Evolutionary conservation across 495 filamentous ascomycete species (phyloP).

Genomic region (Trichoderma reesei): DNA sequence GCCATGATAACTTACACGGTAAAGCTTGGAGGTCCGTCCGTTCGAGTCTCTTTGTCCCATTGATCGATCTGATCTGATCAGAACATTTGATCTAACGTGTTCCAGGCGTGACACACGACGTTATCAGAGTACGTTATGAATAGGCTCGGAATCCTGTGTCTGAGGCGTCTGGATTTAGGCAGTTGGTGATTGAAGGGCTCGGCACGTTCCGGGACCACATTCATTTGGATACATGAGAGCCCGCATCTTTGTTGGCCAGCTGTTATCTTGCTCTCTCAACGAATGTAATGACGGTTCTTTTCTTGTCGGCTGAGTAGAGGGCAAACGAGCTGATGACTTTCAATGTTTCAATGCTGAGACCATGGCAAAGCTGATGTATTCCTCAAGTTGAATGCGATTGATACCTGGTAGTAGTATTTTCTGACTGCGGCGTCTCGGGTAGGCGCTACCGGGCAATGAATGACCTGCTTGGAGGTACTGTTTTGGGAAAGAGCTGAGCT

Average conservation of each 20-base stretch:
- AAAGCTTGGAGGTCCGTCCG: constrained; percentile 3
- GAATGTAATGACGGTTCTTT: too few relatives aligned
- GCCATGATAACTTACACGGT: constrained; percentile 12
- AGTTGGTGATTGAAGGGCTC: background rate
- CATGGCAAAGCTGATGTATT: too few relatives aligned
- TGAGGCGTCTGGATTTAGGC: background rate
- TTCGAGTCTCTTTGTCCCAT: background rate
- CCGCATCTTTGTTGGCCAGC: too few relatives aligned
- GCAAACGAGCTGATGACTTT: too few relatives aligned
- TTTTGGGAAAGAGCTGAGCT: background rate
- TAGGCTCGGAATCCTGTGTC: background rate
- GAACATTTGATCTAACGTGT: background rate
- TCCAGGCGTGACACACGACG: constrained; percentile 12
- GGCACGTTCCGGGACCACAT: background rate
- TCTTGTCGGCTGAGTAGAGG: too few relatives aligned
- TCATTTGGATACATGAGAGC: too few relatives aligned
- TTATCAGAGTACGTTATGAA: constrained; percentile 7
- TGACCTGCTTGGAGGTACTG: too few relatives aligned
- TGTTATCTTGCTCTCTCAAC: too few relatives aligned
- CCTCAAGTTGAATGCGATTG: too few relatives aligned
- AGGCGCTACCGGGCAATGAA: background rate
- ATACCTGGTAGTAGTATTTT: too few relatives aligned
- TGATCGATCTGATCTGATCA: background rate
- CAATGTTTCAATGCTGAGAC: too few relatives aligned
- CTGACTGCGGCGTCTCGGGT: background rate